phyloP scores from a whole-genome alignment of 2,329 filamentous ascomycete species.

The Lecanicillium sp. region DNA sequence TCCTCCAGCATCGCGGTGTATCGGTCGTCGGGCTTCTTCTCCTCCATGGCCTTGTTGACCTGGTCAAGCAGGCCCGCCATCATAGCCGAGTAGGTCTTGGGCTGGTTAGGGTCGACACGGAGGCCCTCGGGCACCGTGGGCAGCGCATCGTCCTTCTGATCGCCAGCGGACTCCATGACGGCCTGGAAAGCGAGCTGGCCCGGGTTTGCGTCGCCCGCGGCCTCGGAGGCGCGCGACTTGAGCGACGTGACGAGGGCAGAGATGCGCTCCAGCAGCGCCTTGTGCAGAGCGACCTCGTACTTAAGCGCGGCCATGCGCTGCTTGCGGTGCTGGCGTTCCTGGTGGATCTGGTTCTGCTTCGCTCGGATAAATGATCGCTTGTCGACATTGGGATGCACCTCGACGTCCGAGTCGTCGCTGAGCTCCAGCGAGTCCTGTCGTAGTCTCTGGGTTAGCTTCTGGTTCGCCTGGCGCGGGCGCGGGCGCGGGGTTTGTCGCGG shows the following conservation, averaged over 20 bases:
- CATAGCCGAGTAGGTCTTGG: slow-evolving; percentile 92
- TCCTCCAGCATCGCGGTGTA: slow-evolving; percentile 74
- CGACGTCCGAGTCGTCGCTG: slow-evolving; percentile 95
- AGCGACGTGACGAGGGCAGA: slow-evolving; percentile 69
- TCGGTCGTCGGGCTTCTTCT: slow-evolving; percentile 62
- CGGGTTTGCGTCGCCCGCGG: slow-evolving; percentile 53
- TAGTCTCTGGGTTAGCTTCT: slow-evolving; percentile 12
- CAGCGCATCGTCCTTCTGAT: slow-evolving; percentile 68
- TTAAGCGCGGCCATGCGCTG: slow-evolving; percentile 86
- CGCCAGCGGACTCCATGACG: slow-evolving; percentile 74
- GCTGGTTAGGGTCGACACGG: slow-evolving; percentile 64
- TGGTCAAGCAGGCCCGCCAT: slow-evolving; percentile 94
- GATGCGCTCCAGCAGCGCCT: slow-evolving; percentile 81
- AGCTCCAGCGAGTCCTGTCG: slow-evolving; percentile 81
- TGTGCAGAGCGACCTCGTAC: slow-evolving; percentile 90
- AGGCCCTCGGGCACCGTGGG: slow-evolving; percentile 72
- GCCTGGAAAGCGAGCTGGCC: slow-evolving; percentile 84
- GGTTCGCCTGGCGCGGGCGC: not conserved
- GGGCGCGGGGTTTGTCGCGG: slow-evolving; percentile 7
- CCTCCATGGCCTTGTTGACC: slow-evolving; percentile 78
- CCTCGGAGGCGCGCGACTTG: slow-evolving; percentile 64
- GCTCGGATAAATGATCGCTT: slow-evolving; percentile 97
- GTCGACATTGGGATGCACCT: slow-evolving; percentile 98
- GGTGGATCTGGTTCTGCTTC: slow-evolving; percentile 95
- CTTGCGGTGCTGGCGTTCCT: slow-evolving; percentile 78